Evolutionary conservation across 257 asterid species (phyloP).

Genomic region (Linderniella brevidens): DNA sequence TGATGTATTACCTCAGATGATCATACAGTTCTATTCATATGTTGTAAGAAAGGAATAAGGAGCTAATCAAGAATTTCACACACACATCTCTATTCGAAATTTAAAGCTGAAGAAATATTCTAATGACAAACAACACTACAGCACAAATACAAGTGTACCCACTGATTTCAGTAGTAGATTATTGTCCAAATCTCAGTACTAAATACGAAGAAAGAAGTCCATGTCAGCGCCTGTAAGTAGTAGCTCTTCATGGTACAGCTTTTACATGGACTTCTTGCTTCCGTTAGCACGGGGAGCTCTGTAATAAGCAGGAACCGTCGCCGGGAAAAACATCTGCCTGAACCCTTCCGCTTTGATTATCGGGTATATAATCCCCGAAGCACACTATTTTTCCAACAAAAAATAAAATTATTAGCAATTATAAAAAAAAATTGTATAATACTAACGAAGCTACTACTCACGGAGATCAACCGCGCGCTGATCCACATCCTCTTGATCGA

Average conservation of each 20-base stretch:
- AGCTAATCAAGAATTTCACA: too few species aligned
- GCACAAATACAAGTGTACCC: too few species aligned
- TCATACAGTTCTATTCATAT: too few species aligned
- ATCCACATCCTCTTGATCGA: constrained; percentile 33
- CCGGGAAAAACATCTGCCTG: constrained; percentile 25
- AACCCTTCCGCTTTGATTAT: constrained; percentile 28
- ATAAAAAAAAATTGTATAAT: background rate
- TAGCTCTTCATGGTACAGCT: too few species aligned
- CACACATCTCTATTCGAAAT: constrained; percentile 3
- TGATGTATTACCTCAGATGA: too few species aligned
- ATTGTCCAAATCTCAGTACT: too few species aligned
- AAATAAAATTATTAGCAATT: too few species aligned
- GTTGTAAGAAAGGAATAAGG: too few species aligned
- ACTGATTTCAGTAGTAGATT: too few species aligned
- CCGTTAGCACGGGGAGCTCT: constrained; percentile 13
- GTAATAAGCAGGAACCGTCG: constrained; percentile 20
- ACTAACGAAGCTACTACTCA: constrained; percentile 7
- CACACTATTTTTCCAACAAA: constrained; percentile 12
- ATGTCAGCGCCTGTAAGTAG: too few species aligned
- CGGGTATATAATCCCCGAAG: constrained; percentile 21
- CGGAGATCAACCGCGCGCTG: constrained; percentile 34
- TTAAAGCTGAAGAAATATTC: background rate
- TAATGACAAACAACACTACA: background rate
- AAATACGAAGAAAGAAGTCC: too few species aligned
- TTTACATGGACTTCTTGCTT: background rate